Percentiles rank a stretch among this genome's conserved stretches.
phyloP scores from a whole-genome alignment of 176 grass and related monocot species.

The Tuctoria greenei region DNA sequence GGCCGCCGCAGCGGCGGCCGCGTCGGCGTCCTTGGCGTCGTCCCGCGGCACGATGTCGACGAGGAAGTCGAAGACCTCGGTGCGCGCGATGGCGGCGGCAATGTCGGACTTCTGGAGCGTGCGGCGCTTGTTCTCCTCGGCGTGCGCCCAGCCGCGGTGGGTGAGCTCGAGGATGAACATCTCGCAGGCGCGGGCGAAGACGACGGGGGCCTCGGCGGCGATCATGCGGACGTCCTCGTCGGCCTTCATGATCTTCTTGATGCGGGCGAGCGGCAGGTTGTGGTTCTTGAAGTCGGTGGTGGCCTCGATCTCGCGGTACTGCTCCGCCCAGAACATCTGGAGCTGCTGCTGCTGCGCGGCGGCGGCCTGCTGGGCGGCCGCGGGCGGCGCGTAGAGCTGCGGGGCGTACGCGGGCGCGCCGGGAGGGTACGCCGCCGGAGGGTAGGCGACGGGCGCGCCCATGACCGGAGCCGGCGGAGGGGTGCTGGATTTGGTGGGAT shows the following conservation, averaged over 20 bases:
- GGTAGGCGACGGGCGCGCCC: conserved; percentile 53
- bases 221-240: conserved; percentile 98
- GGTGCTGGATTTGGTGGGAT: conserved; percentile 68
- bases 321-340: conserved; percentile 93
- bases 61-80: conserved; percentile 96
- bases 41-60: conserved; percentile 89
- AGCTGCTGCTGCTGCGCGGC: conserved; percentile 71
- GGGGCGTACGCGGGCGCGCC: conserved; percentile 24
- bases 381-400: conserved; percentile 63
- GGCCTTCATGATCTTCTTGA: conserved; percentile 99
- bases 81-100: conserved; percentile 82
- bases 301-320: conserved; percentile 86
- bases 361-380: conserved; percentile 42
- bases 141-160: conserved; percentile 84
- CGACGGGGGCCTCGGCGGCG: conserved; percentile 90
- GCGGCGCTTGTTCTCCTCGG: conserved; percentile 95
- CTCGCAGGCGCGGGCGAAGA: conserved; percentile 91
- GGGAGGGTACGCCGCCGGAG: conserved; percentile 51
- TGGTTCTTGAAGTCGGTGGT: conserved; percentile 87
- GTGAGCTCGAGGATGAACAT: conserved; percentile 98
- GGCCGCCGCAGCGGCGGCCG: conserved; percentile 40
- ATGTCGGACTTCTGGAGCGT: conserved; percentile 98
- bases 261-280: conserved; percentile 89
- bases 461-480: conserved; percentile 48
- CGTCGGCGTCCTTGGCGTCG: conserved; percentile 78